phyloP scores from a whole-genome alignment of 2,329 filamentous ascomycete genomes.

The Ascocoryne sarcoides region DNA sequence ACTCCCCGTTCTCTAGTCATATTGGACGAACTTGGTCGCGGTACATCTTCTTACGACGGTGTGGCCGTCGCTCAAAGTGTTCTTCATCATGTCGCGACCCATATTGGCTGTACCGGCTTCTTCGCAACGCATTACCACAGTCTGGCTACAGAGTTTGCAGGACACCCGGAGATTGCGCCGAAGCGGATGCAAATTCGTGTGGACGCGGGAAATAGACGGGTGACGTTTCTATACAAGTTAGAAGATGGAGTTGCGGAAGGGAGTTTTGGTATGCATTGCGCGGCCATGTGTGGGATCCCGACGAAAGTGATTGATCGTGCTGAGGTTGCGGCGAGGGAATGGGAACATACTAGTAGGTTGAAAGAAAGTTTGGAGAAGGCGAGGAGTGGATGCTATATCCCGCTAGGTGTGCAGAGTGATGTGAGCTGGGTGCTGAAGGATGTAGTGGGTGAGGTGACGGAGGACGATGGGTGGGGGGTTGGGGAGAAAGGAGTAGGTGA shows the following conservation, averaged over 20 bases:
- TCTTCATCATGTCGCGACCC: conserved; percentile 88
- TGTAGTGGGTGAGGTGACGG: conserved; percentile 24
- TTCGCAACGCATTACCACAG: conserved; percentile 98
- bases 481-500: conserved; percentile 33
- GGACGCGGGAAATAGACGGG: conserved; percentile 70
- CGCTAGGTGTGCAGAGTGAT: conserved; percentile 81
- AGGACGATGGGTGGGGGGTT: too few species aligned
- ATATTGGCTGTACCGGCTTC: conserved; percentile 90
- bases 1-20: conserved; percentile 93
- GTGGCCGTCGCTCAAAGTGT: conserved; percentile 95
- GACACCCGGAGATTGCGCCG: conserved; percentile 77
- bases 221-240: conserved; percentile 95
- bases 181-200: conserved; percentile 94
- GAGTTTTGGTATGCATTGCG: conserved; percentile 98
- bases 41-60: conserved; percentile 91
- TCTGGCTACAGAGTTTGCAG: conserved; percentile 80
- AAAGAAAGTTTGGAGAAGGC: conserved; percentile 81
- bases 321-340: conserved; percentile 79
- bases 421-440: conserved; percentile 67
- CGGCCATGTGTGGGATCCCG: conserved; percentile 93
- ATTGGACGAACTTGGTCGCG: conserved; percentile 89
- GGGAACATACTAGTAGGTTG: conserved; percentile 89
- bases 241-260: conserved; percentile 92
- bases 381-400: conserved; percentile 71
- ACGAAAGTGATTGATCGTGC: conserved; percentile 74